phyloP scores from a whole-genome alignment of 2,329 filamentous ascomycete genomes.

The Sporothrix mexicana region DNA sequence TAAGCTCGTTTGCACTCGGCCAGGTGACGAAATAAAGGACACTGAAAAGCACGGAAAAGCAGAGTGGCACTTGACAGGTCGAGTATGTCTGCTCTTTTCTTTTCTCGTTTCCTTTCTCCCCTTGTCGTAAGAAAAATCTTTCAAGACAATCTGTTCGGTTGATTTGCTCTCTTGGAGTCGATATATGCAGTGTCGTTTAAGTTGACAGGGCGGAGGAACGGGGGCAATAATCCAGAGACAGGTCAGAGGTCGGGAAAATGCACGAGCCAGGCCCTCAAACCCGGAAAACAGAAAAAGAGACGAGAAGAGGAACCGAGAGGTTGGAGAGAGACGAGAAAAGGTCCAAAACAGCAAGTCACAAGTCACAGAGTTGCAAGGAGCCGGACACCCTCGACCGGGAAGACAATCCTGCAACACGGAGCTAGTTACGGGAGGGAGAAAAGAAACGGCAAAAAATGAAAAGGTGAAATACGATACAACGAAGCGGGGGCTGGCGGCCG shows the following conservation, averaged over 20 bases:
- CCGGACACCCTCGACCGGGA: background rate
- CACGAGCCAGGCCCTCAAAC: conserved; percentile 10
- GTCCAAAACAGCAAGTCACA: too few relatives aligned
- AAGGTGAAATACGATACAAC: background rate
- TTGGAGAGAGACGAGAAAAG: background rate
- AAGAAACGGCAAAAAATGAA: background rate
- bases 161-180: background rate
- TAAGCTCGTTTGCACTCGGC: background rate
- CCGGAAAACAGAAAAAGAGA: background rate
- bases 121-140: background rate
- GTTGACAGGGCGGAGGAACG: background rate
- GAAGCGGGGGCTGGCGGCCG: background rate
- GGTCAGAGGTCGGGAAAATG: background rate
- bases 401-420: background rate
- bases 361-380: background rate
- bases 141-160: background rate
- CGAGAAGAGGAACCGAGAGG: background rate
- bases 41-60: background rate
- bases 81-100: background rate
- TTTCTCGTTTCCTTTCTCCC: background rate
- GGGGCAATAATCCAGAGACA: background rate
- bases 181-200: conserved; percentile 20
- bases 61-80: background rate
- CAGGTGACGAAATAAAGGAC: background rate
- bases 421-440: background rate